Conservation (phyloP, 2,329 filamentous ascomycete genomes). For the Aureobasidium mangrovei region DNA sequence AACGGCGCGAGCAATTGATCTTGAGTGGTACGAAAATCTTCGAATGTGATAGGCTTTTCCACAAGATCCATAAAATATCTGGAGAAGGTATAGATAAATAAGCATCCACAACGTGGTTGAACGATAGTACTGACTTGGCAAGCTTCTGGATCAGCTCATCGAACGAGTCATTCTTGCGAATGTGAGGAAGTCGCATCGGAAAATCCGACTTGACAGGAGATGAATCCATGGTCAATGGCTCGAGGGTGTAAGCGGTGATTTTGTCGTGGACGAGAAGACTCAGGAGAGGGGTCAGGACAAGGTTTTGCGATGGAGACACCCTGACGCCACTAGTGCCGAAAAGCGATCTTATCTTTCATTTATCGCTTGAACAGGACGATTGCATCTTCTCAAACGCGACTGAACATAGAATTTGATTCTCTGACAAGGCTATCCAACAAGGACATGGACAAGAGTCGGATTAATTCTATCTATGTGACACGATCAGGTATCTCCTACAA, state of each 20-base stretch:
- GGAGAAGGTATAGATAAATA: conserved; percentile 12
- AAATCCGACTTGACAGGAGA: not conserved
- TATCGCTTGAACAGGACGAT: not conserved
- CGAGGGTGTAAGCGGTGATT: not conserved
- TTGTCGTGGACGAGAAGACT: not conserved
- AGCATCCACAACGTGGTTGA: not conserved
- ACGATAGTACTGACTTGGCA: conserved; percentile 43
- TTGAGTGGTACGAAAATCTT: conserved; percentile 60
- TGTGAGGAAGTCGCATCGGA: conserved; percentile 27
- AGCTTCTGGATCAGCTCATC: conserved; percentile 59
- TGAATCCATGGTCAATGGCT: not conserved
- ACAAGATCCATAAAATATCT: conserved; percentile 58
- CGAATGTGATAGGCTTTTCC: conserved; percentile 59
- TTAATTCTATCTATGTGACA: not conserved
- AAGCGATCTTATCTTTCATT: not conserved
- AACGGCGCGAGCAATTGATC: conserved; percentile 49
- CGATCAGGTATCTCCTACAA: not conserved
- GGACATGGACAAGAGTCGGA: not conserved
- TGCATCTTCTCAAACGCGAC: too few relatives aligned
- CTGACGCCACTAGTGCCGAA: not conserved
- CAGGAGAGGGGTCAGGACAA: not conserved
- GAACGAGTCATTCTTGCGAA: conserved; percentile 51
- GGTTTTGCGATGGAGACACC: not conserved
- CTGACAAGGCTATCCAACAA: too few relatives aligned
- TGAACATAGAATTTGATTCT: too few relatives aligned